Conservation (phyloP, 495 filamentous ascomycete species). For the Trichoderma orchidacearum region DNA sequence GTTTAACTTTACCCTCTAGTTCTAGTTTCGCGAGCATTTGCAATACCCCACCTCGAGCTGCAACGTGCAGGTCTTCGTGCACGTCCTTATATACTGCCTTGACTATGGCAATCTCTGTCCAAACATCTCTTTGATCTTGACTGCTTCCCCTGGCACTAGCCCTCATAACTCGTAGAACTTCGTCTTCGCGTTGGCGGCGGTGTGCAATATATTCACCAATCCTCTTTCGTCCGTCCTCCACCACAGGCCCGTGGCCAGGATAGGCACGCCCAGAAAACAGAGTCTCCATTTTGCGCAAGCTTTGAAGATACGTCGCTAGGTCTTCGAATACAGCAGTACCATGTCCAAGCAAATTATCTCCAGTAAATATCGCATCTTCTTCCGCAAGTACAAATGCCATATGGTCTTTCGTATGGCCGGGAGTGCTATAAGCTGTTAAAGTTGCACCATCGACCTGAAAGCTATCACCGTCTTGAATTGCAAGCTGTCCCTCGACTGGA, state of each 20-base stretch:
- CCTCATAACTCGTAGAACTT: conserved; percentile 49
- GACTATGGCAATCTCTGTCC: conserved; percentile 71
- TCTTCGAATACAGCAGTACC: conserved; percentile 75
- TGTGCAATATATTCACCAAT: conserved; percentile 61
- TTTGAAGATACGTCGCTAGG: conserved; percentile 49
- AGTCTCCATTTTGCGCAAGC: conserved; percentile 47
- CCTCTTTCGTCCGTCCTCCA: conserved; percentile 44
- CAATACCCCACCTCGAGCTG: conserved; percentile 54
- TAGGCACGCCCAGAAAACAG: conserved; percentile 49
- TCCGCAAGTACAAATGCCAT: conserved; percentile 58
- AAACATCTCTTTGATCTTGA: conserved; percentile 20
- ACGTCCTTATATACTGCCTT: conserved; percentile 73
- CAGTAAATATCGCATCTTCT: conserved; percentile 71
- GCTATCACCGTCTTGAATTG: conserved; percentile 49
- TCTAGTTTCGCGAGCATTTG: conserved; percentile 60
- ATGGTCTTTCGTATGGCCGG: conserved; percentile 71
- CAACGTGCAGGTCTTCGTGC: conserved; percentile 55
- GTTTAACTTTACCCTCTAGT: conserved; percentile 46
- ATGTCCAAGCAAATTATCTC: conserved; percentile 76
- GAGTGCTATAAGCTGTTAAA: conserved; percentile 51
- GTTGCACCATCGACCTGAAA: conserved; percentile 61
- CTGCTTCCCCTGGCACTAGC: conserved; percentile 15
- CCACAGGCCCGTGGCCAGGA: conserved; percentile 63
- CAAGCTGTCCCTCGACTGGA: conserved; percentile 28
- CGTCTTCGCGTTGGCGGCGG: conserved; percentile 53